These are phyloP conservation scores for Aspergillus nanangensis DNA, from an alignment of 495 filamentous ascomycete species.

Conservation along the genomic window DNA sequence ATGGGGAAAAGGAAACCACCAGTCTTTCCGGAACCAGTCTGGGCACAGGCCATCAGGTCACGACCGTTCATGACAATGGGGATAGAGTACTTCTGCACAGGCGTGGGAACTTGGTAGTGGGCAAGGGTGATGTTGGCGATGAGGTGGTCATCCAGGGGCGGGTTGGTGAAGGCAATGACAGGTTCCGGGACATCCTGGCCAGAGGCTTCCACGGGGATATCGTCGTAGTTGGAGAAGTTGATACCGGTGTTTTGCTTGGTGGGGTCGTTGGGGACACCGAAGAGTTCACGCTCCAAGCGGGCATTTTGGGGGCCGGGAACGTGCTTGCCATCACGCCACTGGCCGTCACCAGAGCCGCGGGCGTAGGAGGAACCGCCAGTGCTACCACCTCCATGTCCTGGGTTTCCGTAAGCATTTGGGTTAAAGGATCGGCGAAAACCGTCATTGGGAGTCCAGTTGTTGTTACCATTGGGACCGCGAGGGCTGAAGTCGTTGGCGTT, in stretches of 20 bases:
- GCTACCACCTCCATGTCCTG: slow-evolving; percentile 46
- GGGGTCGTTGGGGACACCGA: slow-evolving; percentile 89
- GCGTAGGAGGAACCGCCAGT: slow-evolving; percentile 39
- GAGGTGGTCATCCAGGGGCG: slow-evolving; percentile 88
- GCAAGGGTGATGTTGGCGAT: slow-evolving; percentile 88
- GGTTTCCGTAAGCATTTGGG: slow-evolving; percentile 64
- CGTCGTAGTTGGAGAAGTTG: slow-evolving; percentile 99
- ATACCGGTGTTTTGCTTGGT: slow-evolving; percentile 94
- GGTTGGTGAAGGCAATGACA: slow-evolving; percentile 83
- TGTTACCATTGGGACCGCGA: slow-evolving; percentile 51
- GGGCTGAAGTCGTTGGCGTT: slow-evolving; percentile 58
- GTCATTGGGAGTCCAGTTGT: slow-evolving; percentile 32
- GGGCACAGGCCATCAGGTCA: slow-evolving; percentile 98
- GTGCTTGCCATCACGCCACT: slow-evolving; percentile 97
- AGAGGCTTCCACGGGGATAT: slow-evolving; percentile 96
- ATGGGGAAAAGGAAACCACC: slow-evolving; percentile 99
- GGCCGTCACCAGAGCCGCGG: slow-evolving; percentile 86
- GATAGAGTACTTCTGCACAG: slow-evolving; percentile 97
- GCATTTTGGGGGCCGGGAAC: slow-evolving; percentile 82
- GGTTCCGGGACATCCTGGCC: slow-evolving; percentile 92
- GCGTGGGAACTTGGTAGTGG: slow-evolving; percentile 89
- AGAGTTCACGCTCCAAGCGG: slow-evolving; percentile 90
- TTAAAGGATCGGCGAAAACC: slow-evolving; percentile 49
- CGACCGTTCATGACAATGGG: slow-evolving; percentile 95
- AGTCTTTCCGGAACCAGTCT: slow-evolving; percentile 99